Conservation (phyloP, 2,329 filamentous ascomycete genomes). For the Colletotrichum gigasporum region DNA sequence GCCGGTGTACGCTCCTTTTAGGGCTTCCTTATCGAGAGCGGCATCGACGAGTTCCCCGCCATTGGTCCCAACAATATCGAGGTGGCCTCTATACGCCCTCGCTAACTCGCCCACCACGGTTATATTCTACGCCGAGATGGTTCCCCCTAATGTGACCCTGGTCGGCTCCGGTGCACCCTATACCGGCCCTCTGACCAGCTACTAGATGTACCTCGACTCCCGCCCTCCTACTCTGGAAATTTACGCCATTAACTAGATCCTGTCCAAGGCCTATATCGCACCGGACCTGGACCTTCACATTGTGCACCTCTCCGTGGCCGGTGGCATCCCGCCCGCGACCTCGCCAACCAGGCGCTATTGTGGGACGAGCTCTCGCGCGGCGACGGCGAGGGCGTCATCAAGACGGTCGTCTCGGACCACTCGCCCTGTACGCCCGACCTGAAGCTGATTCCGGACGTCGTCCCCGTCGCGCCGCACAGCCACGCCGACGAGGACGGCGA, state of each 20-base stretch:
- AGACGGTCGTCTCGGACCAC: conserved; percentile 93
- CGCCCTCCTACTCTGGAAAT: conserved; percentile 91
- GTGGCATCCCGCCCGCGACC: conserved; percentile 88
- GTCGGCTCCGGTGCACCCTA: conserved; percentile 82
- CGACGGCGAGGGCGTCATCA: conserved; percentile 82
- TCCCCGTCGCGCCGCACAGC: conserved; percentile 51
- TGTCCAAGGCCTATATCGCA: conserved; percentile 81
- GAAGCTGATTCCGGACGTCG: conserved; percentile 81
- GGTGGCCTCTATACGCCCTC: conserved; percentile 81
- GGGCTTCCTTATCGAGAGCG: conserved; percentile 95
- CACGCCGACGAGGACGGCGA: conserved; percentile 59
- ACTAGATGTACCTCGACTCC: conserved; percentile 91
- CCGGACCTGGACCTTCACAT: conserved; percentile 90
- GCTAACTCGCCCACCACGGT: conserved; percentile 87
- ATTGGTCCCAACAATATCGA: conserved; percentile 83
- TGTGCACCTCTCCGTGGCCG: conserved; percentile 86
- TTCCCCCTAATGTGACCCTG: conserved; percentile 81
- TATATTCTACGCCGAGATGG: conserved; percentile 99
- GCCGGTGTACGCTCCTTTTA: conserved; percentile 95
- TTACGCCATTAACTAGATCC: conserved; percentile 86
- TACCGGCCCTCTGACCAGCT: conserved; percentile 76
- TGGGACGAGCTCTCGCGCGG: conserved; percentile 80
- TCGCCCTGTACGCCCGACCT: conserved; percentile 95
- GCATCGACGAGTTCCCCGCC: conserved; percentile 94
- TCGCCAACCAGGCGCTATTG: conserved; percentile 82